Conservation (phyloP, 1,139 yeast genomes). For the Saccharomyces hybrid region DNA sequence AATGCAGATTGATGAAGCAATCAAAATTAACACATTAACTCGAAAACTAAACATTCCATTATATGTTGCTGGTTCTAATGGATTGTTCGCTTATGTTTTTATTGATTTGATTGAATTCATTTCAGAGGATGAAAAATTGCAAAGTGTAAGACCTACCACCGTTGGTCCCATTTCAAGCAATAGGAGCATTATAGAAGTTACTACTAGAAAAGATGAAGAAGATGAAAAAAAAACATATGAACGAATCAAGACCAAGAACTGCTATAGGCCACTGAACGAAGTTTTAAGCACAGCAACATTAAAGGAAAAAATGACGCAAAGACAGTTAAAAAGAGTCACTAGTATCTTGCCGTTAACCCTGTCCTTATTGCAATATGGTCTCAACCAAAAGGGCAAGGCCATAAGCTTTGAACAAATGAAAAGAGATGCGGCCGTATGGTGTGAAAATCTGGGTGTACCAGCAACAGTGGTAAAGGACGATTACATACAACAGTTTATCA, state of each 20-base stretch:
- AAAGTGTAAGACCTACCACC: constrained; percentile 38
- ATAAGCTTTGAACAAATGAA: constrained; percentile 24
- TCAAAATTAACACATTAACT: constrained; percentile 44
- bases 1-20: constrained; percentile 36
- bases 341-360: constrained; percentile 57
- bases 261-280: constrained; percentile 39
- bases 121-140: constrained; percentile 44
- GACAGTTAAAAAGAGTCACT: constrained; percentile 54
- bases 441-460: constrained; percentile 40
- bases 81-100: constrained; percentile 76
- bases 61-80: constrained; percentile 64
- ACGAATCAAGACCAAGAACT: constrained; percentile 49
- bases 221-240: constrained; percentile 42
- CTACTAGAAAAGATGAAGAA: constrained; percentile 30
- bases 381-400: constrained; percentile 3
- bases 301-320: constrained; percentile 40
- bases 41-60: constrained; percentile 55
- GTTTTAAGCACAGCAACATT: constrained; percentile 35
- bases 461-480: constrained; percentile 34
- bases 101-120: constrained; percentile 67
- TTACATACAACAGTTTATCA: constrained; percentile 37
- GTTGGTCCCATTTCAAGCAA: constrained; percentile 42
- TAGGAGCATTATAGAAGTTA: constrained; percentile 48
- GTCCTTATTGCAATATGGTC: constrained; percentile 35
- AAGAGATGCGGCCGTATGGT: constrained; percentile 31